Evolutionary conservation across 2,329 filamentous ascomycete genomes (phyloP).

Genomic region (Talaromyces islandicus): DNA sequence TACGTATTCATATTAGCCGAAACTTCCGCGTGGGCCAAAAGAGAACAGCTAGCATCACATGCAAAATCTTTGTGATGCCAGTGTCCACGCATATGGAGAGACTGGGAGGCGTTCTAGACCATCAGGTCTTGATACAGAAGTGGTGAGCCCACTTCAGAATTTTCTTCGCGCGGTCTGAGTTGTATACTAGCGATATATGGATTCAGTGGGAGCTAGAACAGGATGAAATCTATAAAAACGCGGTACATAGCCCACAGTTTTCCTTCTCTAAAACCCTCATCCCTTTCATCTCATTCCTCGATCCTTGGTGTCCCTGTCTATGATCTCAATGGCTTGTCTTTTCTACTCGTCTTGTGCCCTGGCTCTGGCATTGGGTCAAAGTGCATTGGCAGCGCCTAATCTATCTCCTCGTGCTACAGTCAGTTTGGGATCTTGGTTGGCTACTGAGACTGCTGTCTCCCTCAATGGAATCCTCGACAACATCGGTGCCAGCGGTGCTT

Average conservation of each 20-base stretch:
- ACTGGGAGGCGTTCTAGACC: neutral
- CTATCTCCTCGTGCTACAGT: conserved; percentile 15
- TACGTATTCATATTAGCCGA: neutral
- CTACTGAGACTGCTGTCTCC: conserved; percentile 42
- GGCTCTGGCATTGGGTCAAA: conserved; percentile 11
- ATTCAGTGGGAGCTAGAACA: neutral
- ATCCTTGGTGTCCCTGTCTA: neutral
- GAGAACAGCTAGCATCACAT: neutral
- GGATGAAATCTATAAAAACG: neutral
- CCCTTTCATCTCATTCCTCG: neutral
- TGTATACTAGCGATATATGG: no score
- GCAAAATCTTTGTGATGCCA: neutral
- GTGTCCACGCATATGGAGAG: neutral
- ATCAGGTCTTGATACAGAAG: neutral
- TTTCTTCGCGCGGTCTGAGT: no score
- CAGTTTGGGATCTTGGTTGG: conserved; percentile 24
- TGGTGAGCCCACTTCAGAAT: neutral
- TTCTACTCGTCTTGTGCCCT: conserved; percentile 18
- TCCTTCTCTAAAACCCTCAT: neutral
- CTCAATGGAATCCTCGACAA: conserved; percentile 50
- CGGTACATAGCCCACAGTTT: neutral
- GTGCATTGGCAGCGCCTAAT: conserved; percentile 14
- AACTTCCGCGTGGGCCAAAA: neutral
- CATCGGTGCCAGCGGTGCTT: conserved; percentile 47
- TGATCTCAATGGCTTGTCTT: conserved; percentile 12